Percentiles rank a stretch among this genome's conserved stretches.
Conservation (phyloP, 1,139 yeast genomes). For the Scheffersomyces illinoinensis region DNA sequence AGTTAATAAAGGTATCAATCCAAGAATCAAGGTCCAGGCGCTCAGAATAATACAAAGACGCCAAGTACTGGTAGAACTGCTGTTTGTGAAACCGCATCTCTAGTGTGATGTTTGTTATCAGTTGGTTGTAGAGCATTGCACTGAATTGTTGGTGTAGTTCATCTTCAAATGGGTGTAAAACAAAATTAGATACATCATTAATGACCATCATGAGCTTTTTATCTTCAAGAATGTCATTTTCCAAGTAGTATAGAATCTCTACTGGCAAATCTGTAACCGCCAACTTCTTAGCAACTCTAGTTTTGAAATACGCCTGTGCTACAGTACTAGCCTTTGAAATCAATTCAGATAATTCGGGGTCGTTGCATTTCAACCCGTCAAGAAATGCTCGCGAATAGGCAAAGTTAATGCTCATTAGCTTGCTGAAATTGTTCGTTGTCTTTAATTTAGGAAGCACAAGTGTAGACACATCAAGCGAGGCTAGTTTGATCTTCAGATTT, state of each 20-base stretch:
- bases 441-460: neutral
- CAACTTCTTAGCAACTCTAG: conserved; percentile 9
- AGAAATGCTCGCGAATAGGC: conserved; percentile 16
- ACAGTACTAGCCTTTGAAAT: conserved; percentile 16
- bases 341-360: conserved; percentile 11
- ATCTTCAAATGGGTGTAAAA: conserved; percentile 10
- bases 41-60: conserved; percentile 14
- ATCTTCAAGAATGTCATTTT: conserved; percentile 8
- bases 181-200: conserved; percentile 7
- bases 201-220: conserved; percentile 18
- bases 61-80: conserved; percentile 24
- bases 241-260: neutral
- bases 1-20: conserved; percentile 15
- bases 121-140: conserved; percentile 3
- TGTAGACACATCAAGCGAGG: neutral
- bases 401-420: conserved; percentile 15
- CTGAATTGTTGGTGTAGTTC: conserved; percentile 7
- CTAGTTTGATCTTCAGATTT: neutral
- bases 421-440: conserved; percentile 8
- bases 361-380: conserved; percentile 2
- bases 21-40: conserved; percentile 13
- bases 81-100: conserved; percentile 15
- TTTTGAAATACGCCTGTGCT: conserved; percentile 18
- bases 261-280: neutral
- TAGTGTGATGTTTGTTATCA: conserved; percentile 14